Evolutionary conservation across 805 yeast species (phyloP).

Genomic region (Debaryomyces castellii): DNA sequence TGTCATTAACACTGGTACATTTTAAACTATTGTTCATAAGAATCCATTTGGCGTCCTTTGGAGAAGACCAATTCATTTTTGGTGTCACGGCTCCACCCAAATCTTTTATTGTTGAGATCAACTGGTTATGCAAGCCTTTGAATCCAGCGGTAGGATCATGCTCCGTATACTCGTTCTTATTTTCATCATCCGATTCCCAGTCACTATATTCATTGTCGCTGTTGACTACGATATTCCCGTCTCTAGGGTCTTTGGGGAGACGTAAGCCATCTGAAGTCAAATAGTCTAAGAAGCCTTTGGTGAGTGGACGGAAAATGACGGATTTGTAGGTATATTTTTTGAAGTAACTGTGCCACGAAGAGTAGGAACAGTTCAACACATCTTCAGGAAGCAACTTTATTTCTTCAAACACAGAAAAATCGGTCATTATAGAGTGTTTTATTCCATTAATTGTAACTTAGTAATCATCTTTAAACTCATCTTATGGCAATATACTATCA

Average conservation of each 20-base stretch:
- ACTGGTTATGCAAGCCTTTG: conserved; percentile 55
- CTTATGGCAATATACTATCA: too few relatives aligned
- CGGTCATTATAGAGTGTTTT: conserved; percentile 13
- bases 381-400: conserved; percentile 24
- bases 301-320: conserved; percentile 30
- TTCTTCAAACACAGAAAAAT: conserved; percentile 28
- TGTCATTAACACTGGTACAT: conserved; percentile 70
- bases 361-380: conserved; percentile 32
- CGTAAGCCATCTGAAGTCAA: conserved; percentile 25
- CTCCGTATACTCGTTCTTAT: conserved; percentile 14
- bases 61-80: conserved; percentile 95
- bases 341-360: conserved; percentile 33
- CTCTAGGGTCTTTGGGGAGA: conserved; percentile 15
- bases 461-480: neutral
- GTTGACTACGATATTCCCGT: conserved; percentile 21
- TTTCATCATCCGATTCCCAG: conserved; percentile 54
- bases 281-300: conserved; percentile 32
- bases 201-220: conserved; percentile 72
- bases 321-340: conserved; percentile 18
- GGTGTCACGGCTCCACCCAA: conserved; percentile 69
- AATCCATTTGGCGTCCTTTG: conserved; percentile 94
- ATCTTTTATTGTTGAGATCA: conserved; percentile 45
- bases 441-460: neutral
- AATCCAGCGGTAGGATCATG: conserved; percentile 52
- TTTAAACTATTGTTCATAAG: conserved; percentile 71